Percentiles rank a stretch among this genome's conserved stretches.
These are phyloP conservation scores for Clonostachys chloroleuca DNA, from an alignment of 2,329 filamentous ascomycete genomes.

Conservation along the genomic window DNA sequence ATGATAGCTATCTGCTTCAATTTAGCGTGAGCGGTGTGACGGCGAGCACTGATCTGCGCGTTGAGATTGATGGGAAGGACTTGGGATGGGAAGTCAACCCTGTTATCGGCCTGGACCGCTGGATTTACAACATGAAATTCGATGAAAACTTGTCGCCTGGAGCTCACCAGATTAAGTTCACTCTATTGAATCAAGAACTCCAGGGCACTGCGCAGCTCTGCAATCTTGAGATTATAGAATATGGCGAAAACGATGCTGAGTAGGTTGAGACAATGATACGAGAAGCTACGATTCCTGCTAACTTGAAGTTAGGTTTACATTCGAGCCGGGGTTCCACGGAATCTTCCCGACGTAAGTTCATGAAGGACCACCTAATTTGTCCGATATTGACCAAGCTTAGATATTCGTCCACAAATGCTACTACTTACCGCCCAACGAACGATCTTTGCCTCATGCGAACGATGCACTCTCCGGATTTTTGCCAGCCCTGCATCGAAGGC, in stretches of 20 bases:
- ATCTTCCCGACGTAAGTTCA: conserved; percentile 17
- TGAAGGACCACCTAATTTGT: too few relatives aligned
- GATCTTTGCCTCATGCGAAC: conserved; percentile 18
- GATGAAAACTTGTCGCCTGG: conserved; percentile 12
- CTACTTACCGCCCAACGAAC: conserved; percentile 21
- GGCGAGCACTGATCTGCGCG: conserved; percentile 14
- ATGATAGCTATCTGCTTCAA: conserved; percentile 16
- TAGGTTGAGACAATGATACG: conserved; percentile 4
- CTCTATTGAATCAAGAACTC: conserved; percentile 14
- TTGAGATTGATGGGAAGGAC: conserved; percentile 18
- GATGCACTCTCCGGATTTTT: conserved; percentile 18
- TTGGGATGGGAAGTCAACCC: conserved; percentile 19
- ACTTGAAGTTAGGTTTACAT: conserved; percentile 12
- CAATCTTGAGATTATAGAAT: conserved; percentile 19
- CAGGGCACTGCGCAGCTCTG: conserved; percentile 20
- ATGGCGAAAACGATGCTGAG: conserved; percentile 11
- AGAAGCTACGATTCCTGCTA: neutral
- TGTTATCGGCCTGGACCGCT: conserved; percentile 16
- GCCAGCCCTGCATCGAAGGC: conserved; percentile 19
- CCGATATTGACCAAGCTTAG: conserved; percentile 3
- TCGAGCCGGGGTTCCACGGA: conserved; percentile 12
- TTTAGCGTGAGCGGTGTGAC: conserved; percentile 19
- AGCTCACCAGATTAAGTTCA: conserved; percentile 14
- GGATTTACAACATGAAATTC: conserved; percentile 20
- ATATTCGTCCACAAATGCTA: conserved; percentile 14